Evolutionary conservation across 345 rosid genomes (phyloP), one percentile per base, ranked within the genome.

Genomic region (Eutrema heterophyllum): DNA sequence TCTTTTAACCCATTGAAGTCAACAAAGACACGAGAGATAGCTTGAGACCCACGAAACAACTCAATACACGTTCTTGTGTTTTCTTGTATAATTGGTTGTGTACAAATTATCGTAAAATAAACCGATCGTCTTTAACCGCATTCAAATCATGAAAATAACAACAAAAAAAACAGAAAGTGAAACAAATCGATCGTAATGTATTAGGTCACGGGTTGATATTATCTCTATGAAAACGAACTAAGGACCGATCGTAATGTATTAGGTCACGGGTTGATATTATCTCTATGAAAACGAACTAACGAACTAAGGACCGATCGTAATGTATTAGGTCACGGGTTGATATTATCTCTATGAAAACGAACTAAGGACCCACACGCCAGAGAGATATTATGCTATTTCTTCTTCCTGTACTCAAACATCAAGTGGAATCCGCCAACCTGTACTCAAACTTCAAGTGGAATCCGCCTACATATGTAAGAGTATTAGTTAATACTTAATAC

Each of bases 311-410:
- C n/a, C 2, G 41, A 64, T 54, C 5, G 26, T 52, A 44, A 55
- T 64, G 66, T 73, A 55, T 45, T 30, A 49, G 70, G 53, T 68
- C 73, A 75, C 69, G 73, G 68, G 66, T 67, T 75, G 9, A 45
- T 21, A 21, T 21, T 21, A 67, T 21, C 4, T 56, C 38, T 9
- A 57, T 67, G 78, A 67, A 74, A 57, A 67, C 50, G 60, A 74
- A 35, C 21, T 21, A 21, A 21, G 24, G 24, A 21, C 24, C 24
- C 24, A 21, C 24, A 21, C 24, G 24, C 24, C 24, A 21, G 24
- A 21, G 24, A 21, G 24, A 21, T 21, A 21, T 21, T 21, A 21
- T 21, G 24, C 24, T 21, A 21, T 1, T 21, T 21, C 24, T 21
- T 21, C 24, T n/a, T n/a, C n/a, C 24, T 21, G 24, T 21, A 21